Evolutionary conservation across 2,329 filamentous ascomycete genomes (phyloP).

Genomic region (Talaromyces sp.): DNA sequence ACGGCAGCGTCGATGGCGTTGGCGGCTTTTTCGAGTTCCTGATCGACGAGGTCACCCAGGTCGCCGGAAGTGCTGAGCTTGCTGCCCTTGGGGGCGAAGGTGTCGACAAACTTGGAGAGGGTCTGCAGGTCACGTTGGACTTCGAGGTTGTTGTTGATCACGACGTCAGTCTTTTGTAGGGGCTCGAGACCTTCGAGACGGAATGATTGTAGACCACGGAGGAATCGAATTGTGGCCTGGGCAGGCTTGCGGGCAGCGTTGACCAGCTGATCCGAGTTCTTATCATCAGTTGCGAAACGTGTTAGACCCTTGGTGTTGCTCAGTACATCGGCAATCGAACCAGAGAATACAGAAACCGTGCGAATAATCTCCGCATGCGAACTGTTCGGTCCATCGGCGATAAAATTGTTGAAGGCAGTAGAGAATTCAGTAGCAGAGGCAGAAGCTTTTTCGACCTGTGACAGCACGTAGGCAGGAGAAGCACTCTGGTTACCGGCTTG

Average conservation of each 20-base stretch:
- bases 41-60: conserved; percentile 86
- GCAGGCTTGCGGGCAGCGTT: conserved; percentile 80
- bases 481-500: conserved; percentile 98
- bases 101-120: conserved; percentile 87
- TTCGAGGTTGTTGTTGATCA: conserved; percentile 96
- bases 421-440: conserved; percentile 95
- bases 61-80: conserved; percentile 79
- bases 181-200: conserved; percentile 85
- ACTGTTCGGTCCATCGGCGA: conserved; percentile 91
- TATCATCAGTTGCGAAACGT: conserved; percentile 90
- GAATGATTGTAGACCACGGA: conserved; percentile 91
- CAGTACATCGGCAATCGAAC: conserved; percentile 87
- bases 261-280: conserved; percentile 83
- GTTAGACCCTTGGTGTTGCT: conserved; percentile 95
- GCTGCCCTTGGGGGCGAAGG: conserved; percentile 81
- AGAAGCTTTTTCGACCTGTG: conserved; percentile 95
- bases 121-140: conserved; percentile 91
- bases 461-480: conserved; percentile 88
- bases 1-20: conserved; percentile 92
- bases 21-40: conserved; percentile 86
- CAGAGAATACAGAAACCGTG: conserved; percentile 83
- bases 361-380: conserved; percentile 88
- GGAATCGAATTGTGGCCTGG: conserved; percentile 85
- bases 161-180: conserved; percentile 90
- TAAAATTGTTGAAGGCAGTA: conserved; percentile 97